phyloP scores from a whole-genome alignment of 176 grass and related monocot species.

The Poa annua region DNA sequence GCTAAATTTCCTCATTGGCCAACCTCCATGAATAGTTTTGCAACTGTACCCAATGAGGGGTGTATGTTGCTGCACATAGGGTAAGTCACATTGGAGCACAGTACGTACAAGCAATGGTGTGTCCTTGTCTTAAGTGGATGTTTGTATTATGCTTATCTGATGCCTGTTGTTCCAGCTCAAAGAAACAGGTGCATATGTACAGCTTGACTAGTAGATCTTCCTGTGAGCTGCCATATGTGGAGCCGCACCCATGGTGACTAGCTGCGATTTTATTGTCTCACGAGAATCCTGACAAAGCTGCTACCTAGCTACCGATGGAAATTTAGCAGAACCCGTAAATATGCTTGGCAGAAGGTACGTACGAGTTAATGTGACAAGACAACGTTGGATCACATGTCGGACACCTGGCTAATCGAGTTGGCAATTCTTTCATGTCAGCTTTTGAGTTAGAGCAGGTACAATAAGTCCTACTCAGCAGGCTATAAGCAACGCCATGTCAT shows the following conservation, averaged over 20 bases:
- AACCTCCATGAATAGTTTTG: slow-evolving; percentile 35
- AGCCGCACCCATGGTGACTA: not conserved
- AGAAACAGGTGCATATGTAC: too few species aligned
- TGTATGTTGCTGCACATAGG: not conserved
- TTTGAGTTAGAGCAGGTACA: too few species aligned
- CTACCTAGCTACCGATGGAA: not conserved
- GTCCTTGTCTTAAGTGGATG: too few species aligned
- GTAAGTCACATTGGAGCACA: not conserved
- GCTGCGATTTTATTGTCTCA: not conserved
- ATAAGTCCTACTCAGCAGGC: too few species aligned
- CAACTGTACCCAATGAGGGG: not conserved
- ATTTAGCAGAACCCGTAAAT: not conserved
- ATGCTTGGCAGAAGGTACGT: not conserved
- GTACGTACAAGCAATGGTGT: too few species aligned
- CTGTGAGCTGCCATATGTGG: too few species aligned
- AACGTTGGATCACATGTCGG: slow-evolving; percentile 11
- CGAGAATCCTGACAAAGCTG: slow-evolving; percentile 10
- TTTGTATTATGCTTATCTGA: too few species aligned
- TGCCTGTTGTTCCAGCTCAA: too few species aligned
- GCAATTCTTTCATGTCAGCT: too few species aligned
- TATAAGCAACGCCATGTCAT: too few species aligned
- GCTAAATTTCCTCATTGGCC: slow-evolving; percentile 41
- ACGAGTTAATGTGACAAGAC: slow-evolving; percentile 7
- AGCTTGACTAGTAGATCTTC: too few species aligned
- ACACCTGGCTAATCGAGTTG: not conserved